Evolutionary conservation across 1,284 basidiomycete genomes (phyloP).

Genomic region (Naganishia albida): DNA sequence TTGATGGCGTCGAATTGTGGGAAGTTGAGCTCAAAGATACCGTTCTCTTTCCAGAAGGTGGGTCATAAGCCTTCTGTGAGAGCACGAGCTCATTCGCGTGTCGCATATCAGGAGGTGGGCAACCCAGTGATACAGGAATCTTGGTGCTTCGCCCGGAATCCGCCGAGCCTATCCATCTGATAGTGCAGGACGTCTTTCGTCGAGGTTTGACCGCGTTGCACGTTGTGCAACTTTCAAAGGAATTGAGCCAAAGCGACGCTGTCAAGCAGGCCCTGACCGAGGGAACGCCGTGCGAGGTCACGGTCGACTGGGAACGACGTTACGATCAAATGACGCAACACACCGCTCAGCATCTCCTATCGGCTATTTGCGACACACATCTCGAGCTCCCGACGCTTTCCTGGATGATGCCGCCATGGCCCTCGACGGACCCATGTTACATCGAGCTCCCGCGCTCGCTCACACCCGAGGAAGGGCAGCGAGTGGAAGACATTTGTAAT

Average conservation of each 20-base stretch:
- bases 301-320: slow-evolving; percentile 68
- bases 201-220: slow-evolving; percentile 76
- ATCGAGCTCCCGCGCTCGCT: slow-evolving; percentile 74
- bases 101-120: slow-evolving; percentile 65
- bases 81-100: not conserved
- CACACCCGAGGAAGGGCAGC: slow-evolving; percentile 64
- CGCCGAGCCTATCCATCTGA: slow-evolving; percentile 37
- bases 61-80: slow-evolving; percentile 6
- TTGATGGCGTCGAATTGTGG: slow-evolving; percentile 43
- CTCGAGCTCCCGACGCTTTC: slow-evolving; percentile 74
- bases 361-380: slow-evolving; percentile 71
- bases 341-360: slow-evolving; percentile 79
- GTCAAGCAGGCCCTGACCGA: slow-evolving; percentile 52
- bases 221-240: slow-evolving; percentile 60
- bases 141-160: slow-evolving; percentile 50
- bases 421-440: slow-evolving; percentile 70
- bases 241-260: slow-evolving; percentile 52
- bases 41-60: slow-evolving; percentile 77
- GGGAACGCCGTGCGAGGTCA: slow-evolving; percentile 62
- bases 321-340: slow-evolving; percentile 85
- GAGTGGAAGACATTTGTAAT: slow-evolving; percentile 69
- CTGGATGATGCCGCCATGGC: slow-evolving; percentile 61
- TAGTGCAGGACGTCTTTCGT: slow-evolving; percentile 51
- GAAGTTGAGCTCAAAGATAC: slow-evolving; percentile 73
- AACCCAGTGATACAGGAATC: slow-evolving; percentile 74